Evolutionary conservation across 1,284 basidiomycete species (phyloP).

Genomic region (Hemileia vastatrix): DNA sequence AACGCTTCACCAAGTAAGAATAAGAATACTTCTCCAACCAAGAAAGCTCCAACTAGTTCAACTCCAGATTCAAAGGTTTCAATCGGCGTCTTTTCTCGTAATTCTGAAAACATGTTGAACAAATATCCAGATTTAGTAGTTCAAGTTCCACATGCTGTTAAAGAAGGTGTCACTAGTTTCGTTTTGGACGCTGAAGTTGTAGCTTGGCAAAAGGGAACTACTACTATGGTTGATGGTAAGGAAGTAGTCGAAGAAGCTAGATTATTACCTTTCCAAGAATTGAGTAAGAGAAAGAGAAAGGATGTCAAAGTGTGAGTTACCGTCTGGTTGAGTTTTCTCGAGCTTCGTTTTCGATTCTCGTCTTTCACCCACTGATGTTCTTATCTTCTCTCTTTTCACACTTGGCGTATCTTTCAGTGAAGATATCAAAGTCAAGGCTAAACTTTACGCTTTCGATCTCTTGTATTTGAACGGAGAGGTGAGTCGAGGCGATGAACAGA

Average conservation of each 20-base stretch:
- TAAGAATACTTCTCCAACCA: constrained; percentile 3
- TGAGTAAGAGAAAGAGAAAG: constrained; percentile 40
- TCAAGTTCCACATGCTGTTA: constrained; percentile 36
- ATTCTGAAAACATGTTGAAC: constrained; percentile 43
- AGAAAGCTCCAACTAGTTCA: not conserved
- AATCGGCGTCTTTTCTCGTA: constrained; percentile 39
- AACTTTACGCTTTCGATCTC: constrained; percentile 41
- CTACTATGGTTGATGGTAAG: constrained; percentile 16
- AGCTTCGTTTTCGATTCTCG: not conserved
- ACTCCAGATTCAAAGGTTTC: no score
- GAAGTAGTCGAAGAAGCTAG: constrained; percentile 45
- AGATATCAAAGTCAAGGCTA: constrained; percentile 39
- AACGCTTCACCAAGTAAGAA: constrained; percentile 1
- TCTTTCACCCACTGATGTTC: not conserved
- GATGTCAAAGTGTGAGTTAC: constrained; percentile 33
- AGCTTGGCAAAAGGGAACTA: constrained; percentile 35
- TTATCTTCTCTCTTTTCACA: not conserved
- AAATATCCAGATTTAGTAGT: constrained; percentile 43
- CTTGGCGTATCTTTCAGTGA: constrained; percentile 25
- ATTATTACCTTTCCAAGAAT: constrained; percentile 41
- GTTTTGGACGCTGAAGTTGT: constrained; percentile 41
- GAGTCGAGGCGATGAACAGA: no score
- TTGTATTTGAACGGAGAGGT: constrained; percentile 42
- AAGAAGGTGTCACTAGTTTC: constrained; percentile 34
- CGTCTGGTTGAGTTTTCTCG: not conserved